Evolutionary conservation across 495 filamentous ascomycete genomes (phyloP).

Genomic region (Lophiotrema nucula): DNA sequence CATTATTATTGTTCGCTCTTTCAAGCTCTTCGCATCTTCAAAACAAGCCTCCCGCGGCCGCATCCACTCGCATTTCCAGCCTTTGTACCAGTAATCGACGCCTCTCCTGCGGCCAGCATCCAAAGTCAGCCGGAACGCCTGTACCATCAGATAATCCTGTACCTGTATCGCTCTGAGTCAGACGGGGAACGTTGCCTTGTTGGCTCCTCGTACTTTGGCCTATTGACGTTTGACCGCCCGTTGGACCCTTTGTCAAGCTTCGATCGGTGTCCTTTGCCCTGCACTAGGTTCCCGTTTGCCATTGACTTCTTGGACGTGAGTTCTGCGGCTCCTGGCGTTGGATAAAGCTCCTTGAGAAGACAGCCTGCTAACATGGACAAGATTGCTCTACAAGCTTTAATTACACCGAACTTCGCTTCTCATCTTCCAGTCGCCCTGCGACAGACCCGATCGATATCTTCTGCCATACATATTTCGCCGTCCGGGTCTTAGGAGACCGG

Average conservation of each 20-base stretch:
- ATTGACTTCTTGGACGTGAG: constrained; percentile 24
- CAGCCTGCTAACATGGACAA: background rate
- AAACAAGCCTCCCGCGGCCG: constrained; percentile 16
- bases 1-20: constrained; percentile 39
- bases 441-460: constrained; percentile 13
- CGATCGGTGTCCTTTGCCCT: constrained; percentile 3
- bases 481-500: constrained; percentile 35
- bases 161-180: background rate
- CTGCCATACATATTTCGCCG: constrained; percentile 29
- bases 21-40: constrained; percentile 30
- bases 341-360: background rate
- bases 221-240: constrained; percentile 7
- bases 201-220: background rate
- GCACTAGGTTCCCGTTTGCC: constrained; percentile 8
- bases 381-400: constrained; percentile 23
- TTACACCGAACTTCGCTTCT: constrained; percentile 16
- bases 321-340: background rate
- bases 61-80: constrained; percentile 4
- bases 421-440: constrained; percentile 4
- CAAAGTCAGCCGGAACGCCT: no score
- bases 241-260: constrained; percentile 17
- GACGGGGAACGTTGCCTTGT: background rate
- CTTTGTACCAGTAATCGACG: constrained; percentile 7
- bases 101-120: constrained; percentile 10
- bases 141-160: background rate